Evolutionary conservation across 2,329 filamentous ascomycete species (phyloP).

Genomic region (Verticillium alfalfae): DNA sequence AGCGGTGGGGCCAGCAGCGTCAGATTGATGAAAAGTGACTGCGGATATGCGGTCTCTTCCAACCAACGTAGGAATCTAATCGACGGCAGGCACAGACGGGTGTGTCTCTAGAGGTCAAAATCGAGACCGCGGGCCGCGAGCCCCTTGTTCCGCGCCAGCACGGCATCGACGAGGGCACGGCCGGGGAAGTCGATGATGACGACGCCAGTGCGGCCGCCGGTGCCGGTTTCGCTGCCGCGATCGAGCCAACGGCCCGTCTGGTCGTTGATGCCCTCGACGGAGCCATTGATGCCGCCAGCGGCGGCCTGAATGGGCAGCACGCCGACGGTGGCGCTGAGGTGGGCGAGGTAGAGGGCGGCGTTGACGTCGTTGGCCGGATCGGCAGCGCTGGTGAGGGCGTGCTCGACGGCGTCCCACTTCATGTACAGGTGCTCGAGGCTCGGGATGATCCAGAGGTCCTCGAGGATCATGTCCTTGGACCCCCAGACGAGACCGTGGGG

Average conservation of each 20-base stretch:
- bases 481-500: conserved; percentile 40
- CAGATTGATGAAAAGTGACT: no score
- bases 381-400: conserved; percentile 31
- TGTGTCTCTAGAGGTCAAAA: not conserved
- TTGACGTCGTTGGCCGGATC: conserved; percentile 23
- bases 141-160: conserved; percentile 33
- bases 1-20: not conserved
- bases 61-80: no score
- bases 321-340: conserved; percentile 41
- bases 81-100: not conserved
- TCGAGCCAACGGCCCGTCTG: conserved; percentile 38
- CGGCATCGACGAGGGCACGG: conserved; percentile 30
- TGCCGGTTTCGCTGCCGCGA: conserved; percentile 12
- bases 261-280: conserved; percentile 42
- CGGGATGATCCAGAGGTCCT: conserved; percentile 41
- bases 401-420: conserved; percentile 39
- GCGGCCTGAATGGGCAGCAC: conserved; percentile 45
- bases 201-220: conserved; percentile 30
- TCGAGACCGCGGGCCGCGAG: conserved; percentile 10
- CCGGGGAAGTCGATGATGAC: conserved; percentile 46
- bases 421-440: conserved; percentile 34
- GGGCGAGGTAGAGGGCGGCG: conserved; percentile 34
- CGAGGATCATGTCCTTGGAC: conserved; percentile 35
- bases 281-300: conserved; percentile 35
- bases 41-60: no score